phyloP scores from a whole-genome alignment of 139 green algal genomes.

The Closterium sp. region DNA sequence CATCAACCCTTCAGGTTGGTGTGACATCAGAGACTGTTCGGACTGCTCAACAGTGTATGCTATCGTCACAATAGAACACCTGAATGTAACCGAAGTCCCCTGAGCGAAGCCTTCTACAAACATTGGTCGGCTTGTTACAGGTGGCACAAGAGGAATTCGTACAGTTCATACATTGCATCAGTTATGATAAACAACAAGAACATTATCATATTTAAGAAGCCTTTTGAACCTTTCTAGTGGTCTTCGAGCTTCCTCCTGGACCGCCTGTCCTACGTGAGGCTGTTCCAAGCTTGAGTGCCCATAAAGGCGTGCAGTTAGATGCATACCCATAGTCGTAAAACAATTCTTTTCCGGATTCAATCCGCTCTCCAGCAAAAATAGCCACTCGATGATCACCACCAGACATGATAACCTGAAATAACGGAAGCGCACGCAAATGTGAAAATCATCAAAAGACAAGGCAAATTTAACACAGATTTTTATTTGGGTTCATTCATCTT shows the following conservation, averaged over 20 bases:
- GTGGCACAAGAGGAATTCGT: not conserved
- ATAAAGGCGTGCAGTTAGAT: constrained; percentile 23
- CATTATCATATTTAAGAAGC: not conserved
- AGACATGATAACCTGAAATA: constrained; percentile 58
- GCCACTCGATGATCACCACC: constrained; percentile 81
- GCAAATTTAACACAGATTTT: too few species aligned
- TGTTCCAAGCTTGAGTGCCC: constrained; percentile 11
- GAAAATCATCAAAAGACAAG: too few species aligned
- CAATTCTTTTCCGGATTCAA: constrained; percentile 69
- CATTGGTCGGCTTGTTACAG: not conserved
- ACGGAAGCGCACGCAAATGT: too few species aligned
- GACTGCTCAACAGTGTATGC: not conserved
- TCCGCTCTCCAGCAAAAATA: constrained; percentile 67
- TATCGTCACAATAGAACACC: not conserved
- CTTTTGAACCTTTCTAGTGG: not conserved
- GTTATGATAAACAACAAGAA: not conserved
- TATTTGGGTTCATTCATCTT: too few species aligned
- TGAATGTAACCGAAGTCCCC: not conserved
- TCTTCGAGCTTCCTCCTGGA: not conserved
- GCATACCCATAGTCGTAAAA: constrained; percentile 71
- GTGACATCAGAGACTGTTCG: not conserved
- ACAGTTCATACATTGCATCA: not conserved
- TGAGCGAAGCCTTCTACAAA: not conserved
- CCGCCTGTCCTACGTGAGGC: not conserved
- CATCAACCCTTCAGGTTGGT: not conserved